A percentile compares a stretch with the other conserved stretches of the same genome.
Evolutionary conservation across 495 filamentous ascomycete genomes (phyloP).

Genomic region (Lasiosphaeria hispida): DNA sequence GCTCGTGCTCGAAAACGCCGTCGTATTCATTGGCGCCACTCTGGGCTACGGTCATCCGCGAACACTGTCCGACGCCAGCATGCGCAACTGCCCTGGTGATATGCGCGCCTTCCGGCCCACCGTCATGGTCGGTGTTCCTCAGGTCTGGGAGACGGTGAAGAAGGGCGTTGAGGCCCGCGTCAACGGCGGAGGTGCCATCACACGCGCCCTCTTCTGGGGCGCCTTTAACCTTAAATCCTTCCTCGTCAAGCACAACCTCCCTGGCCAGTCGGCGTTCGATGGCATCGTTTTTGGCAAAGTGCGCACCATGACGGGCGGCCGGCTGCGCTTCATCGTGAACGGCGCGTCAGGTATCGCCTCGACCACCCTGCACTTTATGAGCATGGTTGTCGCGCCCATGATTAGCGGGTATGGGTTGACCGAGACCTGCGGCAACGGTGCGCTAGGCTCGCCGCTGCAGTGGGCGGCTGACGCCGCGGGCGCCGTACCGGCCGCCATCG

Average conservation of each 20-base stretch:
- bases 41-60: constrained; percentile 85
- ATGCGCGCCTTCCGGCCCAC: constrained; percentile 79
- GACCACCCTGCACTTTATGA: constrained; percentile 72
- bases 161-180: constrained; percentile 73
- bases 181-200: constrained; percentile 37
- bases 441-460: constrained; percentile 65
- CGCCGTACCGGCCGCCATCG: constrained; percentile 57
- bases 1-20: constrained; percentile 73
- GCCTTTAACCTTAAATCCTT: constrained; percentile 49
- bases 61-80: constrained; percentile 67
- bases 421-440: constrained; percentile 74
- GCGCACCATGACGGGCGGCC: constrained; percentile 67
- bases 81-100: constrained; percentile 55
- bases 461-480: constrained; percentile 73
- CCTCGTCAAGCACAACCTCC: constrained; percentile 62
- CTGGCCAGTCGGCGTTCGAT: constrained; percentile 70
- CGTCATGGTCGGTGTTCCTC: constrained; percentile 80
- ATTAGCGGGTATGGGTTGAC: constrained; percentile 86
- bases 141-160: constrained; percentile 73
- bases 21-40: constrained; percentile 68
- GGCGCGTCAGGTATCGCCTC: constrained; percentile 83
- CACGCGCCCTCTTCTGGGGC: constrained; percentile 41
- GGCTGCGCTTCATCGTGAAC: constrained; percentile 67
- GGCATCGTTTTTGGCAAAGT: constrained; percentile 77
- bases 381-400: constrained; percentile 71